Base-by-base conservation (phyloP, 2,329 filamentous ascomycete species). In the Xylariaceae sp. region DNA sequence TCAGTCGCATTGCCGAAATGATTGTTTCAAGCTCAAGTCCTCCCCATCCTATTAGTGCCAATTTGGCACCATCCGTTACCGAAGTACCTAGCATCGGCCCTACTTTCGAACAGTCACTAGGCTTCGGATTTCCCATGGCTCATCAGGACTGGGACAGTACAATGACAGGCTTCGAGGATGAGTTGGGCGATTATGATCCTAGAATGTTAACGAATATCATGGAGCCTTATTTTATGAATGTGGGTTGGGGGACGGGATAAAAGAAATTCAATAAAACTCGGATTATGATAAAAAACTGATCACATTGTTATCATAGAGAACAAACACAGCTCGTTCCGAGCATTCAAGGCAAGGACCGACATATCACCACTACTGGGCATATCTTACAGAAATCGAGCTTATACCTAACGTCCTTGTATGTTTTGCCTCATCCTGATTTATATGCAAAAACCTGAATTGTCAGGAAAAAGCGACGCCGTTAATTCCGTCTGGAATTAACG, bases 131-230 rank as follows among this genome's bases (percentile, higher is more conserved):
- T 36, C 60, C 63, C 2, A 65, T 65, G 60, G 63, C 58, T 7
- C 62, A 60, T 31, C 60, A 63, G 31, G 60, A 65, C 28, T 64
- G 62, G 63, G 63, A 65, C 31, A 60, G 48, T 36, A 51, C 59
- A n/a, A 65, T 65, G 60, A 54, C 48, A 16, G 60, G 57, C 1
- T 59, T 64, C n/a, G 63, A 60, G 49, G 51, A 60, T 9, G 60
- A 64, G 50, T 46, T 65, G 13, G 59, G 57, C 11, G 44, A 52
- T n/a, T 65, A 61, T 28, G 58, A 61, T 42, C 59, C 60, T 6
- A 58, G 60, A n/a, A 51, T 36, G 18, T 33, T 65, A 48, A 57
- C 63, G 16, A 60, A 61, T 44, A 63, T 62, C 31, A 60, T 63
- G 18, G 62, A 65, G 51, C 63, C 63, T 31, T 63, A 62, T 44